Evolutionary conservation across 1,284 basidiomycete genomes (phyloP), one percentile per base, ranked within the genome.

Genomic region (Microbotryum scabiosae): DNA sequence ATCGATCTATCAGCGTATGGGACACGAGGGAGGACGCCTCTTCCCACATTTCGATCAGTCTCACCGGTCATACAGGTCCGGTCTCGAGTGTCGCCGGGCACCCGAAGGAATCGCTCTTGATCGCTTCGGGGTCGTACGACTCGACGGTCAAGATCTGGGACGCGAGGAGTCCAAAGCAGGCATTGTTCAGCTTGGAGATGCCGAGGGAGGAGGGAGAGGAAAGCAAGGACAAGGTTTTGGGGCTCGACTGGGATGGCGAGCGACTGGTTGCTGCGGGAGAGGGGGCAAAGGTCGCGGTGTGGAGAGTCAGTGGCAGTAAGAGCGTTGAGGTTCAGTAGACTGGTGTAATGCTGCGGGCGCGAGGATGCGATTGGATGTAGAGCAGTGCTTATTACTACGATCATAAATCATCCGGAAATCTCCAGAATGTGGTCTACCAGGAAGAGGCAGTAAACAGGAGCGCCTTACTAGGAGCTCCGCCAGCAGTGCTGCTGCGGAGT

Each of bases 101-200:
- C 69, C 78, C 81, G 0, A 79, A 80, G 0, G 83, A 84, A 21
- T 78, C 76, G 28, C 79, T 86, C 69, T 87, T 89, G 66, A 78
- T 92, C 21, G 79, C 87, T 9, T 87, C 84, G 1, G 91, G 88
- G 2, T 84, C 85, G 0, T 91, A 92, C 73, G 88, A 91, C 64
- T 88, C 90, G 43, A 77, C 84, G 1, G 84, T 87, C 3, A 81
- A 90, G 28, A 78, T 96, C 21, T 96, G 90, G 90, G 92, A 97
- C 74, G 76, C 90, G 30, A 80, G 90, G 43, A 77, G 76, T 30
- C 77, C 78, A 21, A 79, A 73, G 79, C 85, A 68, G 82, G 79
- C 77, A 7, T 65, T 80, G 62, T 89, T 93, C 74, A 69, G 64
- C 9, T 56, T 74, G 28, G 58, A 61, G 12, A 51, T 68, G 70